A percentile compares a stretch with the other conserved stretches of the same genome.
These are phyloP conservation scores for Didymellaceae sp. DNA, from an alignment of 2,329 filamentous ascomycete species.

Conservation along the genomic window DNA sequence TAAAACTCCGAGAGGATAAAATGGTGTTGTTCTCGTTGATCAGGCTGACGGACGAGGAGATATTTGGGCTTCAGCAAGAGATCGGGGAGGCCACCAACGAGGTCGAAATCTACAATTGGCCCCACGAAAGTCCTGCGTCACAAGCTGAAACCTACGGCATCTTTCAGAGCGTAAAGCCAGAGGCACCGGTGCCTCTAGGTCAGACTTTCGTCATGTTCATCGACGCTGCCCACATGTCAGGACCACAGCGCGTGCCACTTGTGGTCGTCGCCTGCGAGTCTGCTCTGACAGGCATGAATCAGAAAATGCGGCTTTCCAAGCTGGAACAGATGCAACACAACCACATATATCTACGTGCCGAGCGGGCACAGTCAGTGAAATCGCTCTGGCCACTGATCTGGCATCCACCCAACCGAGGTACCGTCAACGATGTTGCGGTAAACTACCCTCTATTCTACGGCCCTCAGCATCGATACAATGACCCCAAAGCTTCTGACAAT, in stretches of 20 bases:
- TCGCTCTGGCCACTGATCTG: constrained; percentile 1
- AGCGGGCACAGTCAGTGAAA: background rate
- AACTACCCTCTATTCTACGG: constrained; percentile 3
- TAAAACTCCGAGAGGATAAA: constrained; percentile 48
- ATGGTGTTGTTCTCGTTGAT: constrained; percentile 10
- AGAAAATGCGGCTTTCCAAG: background rate
- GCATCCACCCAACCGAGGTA: background rate
- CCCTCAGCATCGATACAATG: background rate
- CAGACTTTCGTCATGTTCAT: constrained; percentile 5
- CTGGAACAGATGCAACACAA: background rate
- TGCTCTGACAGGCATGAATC: background rate
- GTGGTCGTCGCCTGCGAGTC: constrained; percentile 4
- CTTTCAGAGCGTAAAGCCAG: constrained; percentile 7
- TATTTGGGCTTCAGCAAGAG: background rate
- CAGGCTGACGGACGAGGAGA: constrained; percentile 9
- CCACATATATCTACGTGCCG: background rate
- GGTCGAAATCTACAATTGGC: constrained; percentile 15
- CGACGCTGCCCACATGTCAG: constrained; percentile 1
- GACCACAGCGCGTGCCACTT: constrained; percentile 1
- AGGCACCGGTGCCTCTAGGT: background rate
- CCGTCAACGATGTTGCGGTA: background rate
- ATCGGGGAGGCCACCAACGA: constrained; percentile 10
- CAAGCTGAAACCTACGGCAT: constrained; percentile 10
- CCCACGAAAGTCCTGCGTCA: constrained; percentile 9
- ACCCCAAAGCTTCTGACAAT: background rate